Evolutionary conservation across 306 rosid genomes (phyloP).

Genomic region (Medicago lupulina): DNA sequence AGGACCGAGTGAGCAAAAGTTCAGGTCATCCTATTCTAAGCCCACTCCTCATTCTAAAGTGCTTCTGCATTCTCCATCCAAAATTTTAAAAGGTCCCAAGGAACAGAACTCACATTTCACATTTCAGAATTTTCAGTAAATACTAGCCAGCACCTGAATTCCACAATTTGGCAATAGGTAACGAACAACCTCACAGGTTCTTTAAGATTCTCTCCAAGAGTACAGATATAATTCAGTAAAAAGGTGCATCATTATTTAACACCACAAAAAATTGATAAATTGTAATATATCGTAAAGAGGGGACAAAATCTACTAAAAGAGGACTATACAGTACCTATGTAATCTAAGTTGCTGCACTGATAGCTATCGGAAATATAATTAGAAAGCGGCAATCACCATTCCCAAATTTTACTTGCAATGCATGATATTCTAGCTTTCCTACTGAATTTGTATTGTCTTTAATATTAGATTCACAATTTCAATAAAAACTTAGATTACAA

Average conservation of each 20-base stretch:
- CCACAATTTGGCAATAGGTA: not conserved
- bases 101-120: not conserved
- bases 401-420: not conserved
- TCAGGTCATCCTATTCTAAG: not conserved
- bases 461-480: not conserved
- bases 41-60: not conserved
- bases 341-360: not conserved
- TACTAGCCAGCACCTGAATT: not conserved
- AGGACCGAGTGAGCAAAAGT: not conserved
- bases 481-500: not conserved
- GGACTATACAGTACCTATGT: not conserved
- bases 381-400: constrained; percentile 1
- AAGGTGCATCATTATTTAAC: not conserved
- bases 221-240: not conserved
- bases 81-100: not conserved
- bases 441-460: not conserved
- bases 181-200: not conserved
- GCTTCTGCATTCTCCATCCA: not conserved
- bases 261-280: not conserved
- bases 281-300: not conserved
- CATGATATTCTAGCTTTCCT: not conserved
- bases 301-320: not conserved
- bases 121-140: not conserved
- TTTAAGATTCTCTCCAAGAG: not conserved
- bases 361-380: constrained; percentile 4